Conservation (phyloP, 2,329 filamentous ascomycete species). For the Parasarocladium wereldwijsianum region DNA sequence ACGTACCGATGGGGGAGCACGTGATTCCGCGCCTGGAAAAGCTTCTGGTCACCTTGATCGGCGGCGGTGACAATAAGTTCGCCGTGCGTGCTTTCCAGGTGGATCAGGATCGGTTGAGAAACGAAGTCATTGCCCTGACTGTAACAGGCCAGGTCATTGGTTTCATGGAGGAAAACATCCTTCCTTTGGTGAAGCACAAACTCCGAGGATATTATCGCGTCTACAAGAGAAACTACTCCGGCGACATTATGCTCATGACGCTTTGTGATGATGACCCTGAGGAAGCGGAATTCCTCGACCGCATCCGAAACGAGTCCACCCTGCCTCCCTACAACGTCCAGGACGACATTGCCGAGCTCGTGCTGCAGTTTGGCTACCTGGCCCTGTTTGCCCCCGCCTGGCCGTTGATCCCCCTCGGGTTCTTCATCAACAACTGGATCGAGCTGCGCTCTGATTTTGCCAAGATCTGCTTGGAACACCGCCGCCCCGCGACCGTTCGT, state of each 20-base stretch:
- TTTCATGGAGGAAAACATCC: conserved; percentile 55
- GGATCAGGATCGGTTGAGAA: conserved; percentile 49
- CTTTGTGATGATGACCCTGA: conserved; percentile 41
- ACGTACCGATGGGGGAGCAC: conserved; percentile 56
- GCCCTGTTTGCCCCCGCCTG: conserved; percentile 61
- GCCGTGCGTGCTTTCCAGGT: conserved; percentile 42
- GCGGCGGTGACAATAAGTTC: conserved; percentile 32
- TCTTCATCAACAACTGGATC: conserved; percentile 64
- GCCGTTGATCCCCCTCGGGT: conserved; percentile 59
- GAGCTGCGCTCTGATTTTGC: conserved; percentile 64
- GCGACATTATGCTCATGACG: conserved; percentile 29
- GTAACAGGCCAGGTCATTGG: conserved; percentile 59
- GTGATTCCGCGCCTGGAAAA: conserved; percentile 47
- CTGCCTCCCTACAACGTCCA: conserved; percentile 59
- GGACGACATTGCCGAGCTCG: conserved; percentile 58
- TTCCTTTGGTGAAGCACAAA: conserved; percentile 53
- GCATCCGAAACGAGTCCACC: conserved; percentile 52
- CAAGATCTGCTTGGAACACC: conserved; percentile 62
- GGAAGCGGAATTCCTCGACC: conserved; percentile 47
- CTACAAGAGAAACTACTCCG: conserved; percentile 16
- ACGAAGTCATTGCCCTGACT: conserved; percentile 63
- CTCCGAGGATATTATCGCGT: conserved; percentile 29
- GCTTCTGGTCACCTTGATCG: conserved; percentile 33
- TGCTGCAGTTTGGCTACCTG: conserved; percentile 60
- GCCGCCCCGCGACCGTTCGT: conserved; percentile 52